Percentiles rank a stretch among this genome's conserved stretches.
Evolutionary conservation across 1,284 basidiomycete species (phyloP).

Genomic region (Heliocybe sulcata): DNA sequence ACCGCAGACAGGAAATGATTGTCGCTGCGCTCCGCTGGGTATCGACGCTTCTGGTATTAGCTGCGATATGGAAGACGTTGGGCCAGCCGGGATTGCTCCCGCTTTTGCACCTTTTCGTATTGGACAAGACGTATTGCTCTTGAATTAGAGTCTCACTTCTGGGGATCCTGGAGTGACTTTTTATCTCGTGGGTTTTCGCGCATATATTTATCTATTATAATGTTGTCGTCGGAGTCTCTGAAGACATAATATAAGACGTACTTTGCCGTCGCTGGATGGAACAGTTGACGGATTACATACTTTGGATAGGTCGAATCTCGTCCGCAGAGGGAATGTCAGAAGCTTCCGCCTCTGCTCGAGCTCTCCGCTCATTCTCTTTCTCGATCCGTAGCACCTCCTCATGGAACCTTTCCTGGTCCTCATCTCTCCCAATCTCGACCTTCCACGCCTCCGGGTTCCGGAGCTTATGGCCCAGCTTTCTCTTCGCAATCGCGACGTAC

Average conservation of each 20-base stretch:
- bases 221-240: neutral
- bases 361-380: slow-evolving; percentile 24
- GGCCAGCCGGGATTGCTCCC: neutral
- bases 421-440: slow-evolving; percentile 33
- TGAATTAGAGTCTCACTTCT: neutral
- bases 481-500: slow-evolving; percentile 49
- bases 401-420: slow-evolving; percentile 28
- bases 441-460: slow-evolving; percentile 35
- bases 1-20: neutral
- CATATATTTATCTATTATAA: neutral
- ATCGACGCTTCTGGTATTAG: neutral
- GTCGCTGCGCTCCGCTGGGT: neutral
- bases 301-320: neutral
- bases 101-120: neutral
- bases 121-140: neutral
- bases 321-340: neutral
- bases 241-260: neutral
- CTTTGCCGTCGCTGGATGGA: neutral
- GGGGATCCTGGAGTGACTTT: neutral
- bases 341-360: no score
- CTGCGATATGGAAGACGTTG: neutral
- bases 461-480: slow-evolving; percentile 40
- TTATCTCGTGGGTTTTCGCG: neutral
- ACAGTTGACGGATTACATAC: neutral
- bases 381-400: slow-evolving; percentile 26